Percentiles rank a stretch among this genome's conserved stretches.
Evolutionary conservation across 2,329 filamentous ascomycete genomes (phyloP).

Genomic region (Ceratocystiopsis minuta): DNA sequence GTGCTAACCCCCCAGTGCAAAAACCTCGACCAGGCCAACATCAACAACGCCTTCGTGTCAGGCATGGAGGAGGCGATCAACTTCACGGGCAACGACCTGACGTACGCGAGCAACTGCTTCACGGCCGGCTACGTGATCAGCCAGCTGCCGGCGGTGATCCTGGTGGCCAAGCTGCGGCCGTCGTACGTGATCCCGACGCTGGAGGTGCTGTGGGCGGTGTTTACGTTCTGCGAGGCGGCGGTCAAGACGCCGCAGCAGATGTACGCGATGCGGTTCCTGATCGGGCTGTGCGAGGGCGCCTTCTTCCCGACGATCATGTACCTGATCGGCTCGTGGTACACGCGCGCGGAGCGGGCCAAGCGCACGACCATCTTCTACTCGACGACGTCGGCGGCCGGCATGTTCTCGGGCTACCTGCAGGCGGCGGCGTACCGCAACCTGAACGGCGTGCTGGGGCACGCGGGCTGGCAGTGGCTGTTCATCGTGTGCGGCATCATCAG

Average conservation of each 20-base stretch:
- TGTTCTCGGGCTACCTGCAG: constrained; percentile 23
- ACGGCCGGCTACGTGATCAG: constrained; percentile 10
- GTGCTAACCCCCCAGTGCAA: constrained; percentile 19
- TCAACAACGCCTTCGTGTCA: constrained; percentile 24
- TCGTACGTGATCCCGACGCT: constrained; percentile 5
- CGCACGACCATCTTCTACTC: constrained; percentile 43
- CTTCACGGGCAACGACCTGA: constrained; percentile 7
- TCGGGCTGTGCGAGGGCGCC: constrained; percentile 34
- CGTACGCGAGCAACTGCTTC: constrained; percentile 8
- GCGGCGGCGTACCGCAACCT: constrained; percentile 28
- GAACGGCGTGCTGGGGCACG: constrained; percentile 22
- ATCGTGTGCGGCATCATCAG: constrained; percentile 16
- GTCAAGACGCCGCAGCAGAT: constrained; percentile 11
- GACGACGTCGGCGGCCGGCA: constrained; percentile 31
- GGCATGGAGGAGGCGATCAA: constrained; percentile 8
- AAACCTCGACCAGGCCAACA: constrained; percentile 35
- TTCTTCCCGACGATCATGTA: constrained; percentile 34
- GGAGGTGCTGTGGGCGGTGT: constrained; percentile 9
- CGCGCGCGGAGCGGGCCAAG: constrained; percentile 39
- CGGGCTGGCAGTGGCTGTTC: constrained; percentile 21
- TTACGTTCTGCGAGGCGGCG: constrained; percentile 9
- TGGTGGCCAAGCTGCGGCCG: constrained; percentile 2
- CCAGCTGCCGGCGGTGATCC: constrained; percentile 8
- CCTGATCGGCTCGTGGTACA: constrained; percentile 38
- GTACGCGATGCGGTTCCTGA: constrained; percentile 32